A percentile compares a stretch with the other conserved stretches of the same genome.
Evolutionary conservation across 2,329 filamentous ascomycete species (phyloP).

Genomic region (Penicillium sp.): DNA sequence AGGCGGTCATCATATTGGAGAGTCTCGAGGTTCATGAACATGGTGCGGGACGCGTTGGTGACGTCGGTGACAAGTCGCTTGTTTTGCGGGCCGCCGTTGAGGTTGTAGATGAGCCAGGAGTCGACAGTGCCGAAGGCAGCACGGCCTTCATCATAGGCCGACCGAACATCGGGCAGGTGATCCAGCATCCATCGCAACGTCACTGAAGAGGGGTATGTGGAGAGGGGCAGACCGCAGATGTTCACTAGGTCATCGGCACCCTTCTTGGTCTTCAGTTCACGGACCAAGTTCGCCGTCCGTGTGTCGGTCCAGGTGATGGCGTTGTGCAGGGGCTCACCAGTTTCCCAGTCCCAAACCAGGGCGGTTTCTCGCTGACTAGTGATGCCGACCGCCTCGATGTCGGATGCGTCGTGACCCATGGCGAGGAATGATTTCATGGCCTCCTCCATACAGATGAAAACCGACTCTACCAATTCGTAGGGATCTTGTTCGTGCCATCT

Average conservation of each 20-base stretch:
- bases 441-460: slow-evolving; percentile 72
- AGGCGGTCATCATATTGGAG: slow-evolving; percentile 73
- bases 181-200: slow-evolving; percentile 79
- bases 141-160: slow-evolving; percentile 69
- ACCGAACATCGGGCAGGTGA: slow-evolving; percentile 62
- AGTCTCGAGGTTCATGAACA: slow-evolving; percentile 87
- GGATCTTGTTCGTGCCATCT: slow-evolving; percentile 92
- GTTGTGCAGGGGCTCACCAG: slow-evolving; percentile 74
- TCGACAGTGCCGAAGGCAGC: slow-evolving; percentile 84
- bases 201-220: slow-evolving; percentile 80
- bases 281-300: slow-evolving; percentile 67
- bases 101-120: slow-evolving; percentile 77
- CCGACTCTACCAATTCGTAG: slow-evolving; percentile 66
- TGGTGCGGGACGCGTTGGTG: slow-evolving; percentile 82
- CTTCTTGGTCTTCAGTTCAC: slow-evolving; percentile 64
- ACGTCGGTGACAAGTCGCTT: slow-evolving; percentile 76
- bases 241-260: slow-evolving; percentile 65
- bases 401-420: slow-evolving; percentile 60
- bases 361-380: slow-evolving; percentile 89
- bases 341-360: slow-evolving; percentile 75
- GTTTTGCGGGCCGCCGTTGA: slow-evolving; percentile 64
- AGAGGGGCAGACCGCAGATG: slow-evolving; percentile 74
- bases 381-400: slow-evolving; percentile 74
- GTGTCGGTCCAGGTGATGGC: slow-evolving; percentile 91
- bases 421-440: slow-evolving; percentile 66